These are phyloP conservation scores for Blastomyces silverae DNA, from an alignment of 2,329 filamentous ascomycete genomes.

Conservation along the genomic window DNA sequence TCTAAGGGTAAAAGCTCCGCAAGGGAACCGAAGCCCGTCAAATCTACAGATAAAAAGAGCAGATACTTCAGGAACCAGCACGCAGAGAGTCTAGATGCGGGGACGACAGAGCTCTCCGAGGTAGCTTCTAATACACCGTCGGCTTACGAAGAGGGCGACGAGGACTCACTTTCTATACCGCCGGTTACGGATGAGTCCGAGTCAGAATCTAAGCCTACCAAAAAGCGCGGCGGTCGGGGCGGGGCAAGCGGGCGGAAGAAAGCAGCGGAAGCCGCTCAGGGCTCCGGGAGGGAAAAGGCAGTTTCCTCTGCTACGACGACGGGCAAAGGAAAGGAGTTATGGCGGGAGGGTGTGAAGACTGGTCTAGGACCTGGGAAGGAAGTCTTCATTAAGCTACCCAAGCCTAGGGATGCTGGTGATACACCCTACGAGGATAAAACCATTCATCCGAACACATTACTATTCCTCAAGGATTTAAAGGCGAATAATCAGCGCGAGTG, in stretches of 20 bases:
- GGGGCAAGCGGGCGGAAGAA: constrained; percentile 19
- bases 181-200: constrained; percentile 17
- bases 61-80: constrained; percentile 46
- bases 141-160: constrained; percentile 28
- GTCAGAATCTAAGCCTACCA: constrained; percentile 21
- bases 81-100: constrained; percentile 29
- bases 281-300: constrained; percentile 15
- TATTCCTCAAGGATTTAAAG: constrained; percentile 54
- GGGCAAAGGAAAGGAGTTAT: constrained; percentile 46
- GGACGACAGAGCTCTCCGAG: constrained; percentile 18
- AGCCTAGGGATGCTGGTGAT: constrained; percentile 54
- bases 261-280: constrained; percentile 14
- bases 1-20: constrained; percentile 16
- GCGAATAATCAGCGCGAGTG: constrained; percentile 57
- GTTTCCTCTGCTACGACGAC: background rate
- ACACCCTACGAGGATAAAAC: constrained; percentile 51
- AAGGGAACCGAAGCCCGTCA: constrained; percentile 23
- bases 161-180: constrained; percentile 49
- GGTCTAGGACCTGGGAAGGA: constrained; percentile 54
- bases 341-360: constrained; percentile 51
- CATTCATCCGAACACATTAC: constrained; percentile 58
- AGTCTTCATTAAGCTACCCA: constrained; percentile 57
- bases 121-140: constrained; percentile 29
- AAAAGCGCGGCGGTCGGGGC: constrained; percentile 24
- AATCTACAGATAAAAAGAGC: constrained; percentile 44